These are phyloP conservation scores for Nothophoma quercina DNA, from an alignment of 2,329 filamentous ascomycete species.

Conservation along the genomic window DNA sequence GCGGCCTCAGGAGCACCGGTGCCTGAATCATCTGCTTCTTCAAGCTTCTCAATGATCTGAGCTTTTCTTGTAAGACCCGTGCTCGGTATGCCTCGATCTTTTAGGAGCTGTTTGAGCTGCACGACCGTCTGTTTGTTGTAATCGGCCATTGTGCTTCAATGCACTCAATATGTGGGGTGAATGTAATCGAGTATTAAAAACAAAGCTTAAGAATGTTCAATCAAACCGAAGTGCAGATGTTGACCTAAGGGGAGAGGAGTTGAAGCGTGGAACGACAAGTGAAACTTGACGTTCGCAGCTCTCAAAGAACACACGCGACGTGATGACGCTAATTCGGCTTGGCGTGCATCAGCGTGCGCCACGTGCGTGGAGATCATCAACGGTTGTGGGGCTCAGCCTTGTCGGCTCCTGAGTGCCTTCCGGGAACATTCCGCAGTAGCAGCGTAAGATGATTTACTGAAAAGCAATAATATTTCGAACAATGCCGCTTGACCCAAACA, in stretches of 20 bases:
- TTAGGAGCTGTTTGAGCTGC: slow-evolving; percentile 55
- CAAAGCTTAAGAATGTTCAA: neutral
- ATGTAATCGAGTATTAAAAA: neutral
- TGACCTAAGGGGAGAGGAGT: neutral
- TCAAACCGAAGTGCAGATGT: neutral
- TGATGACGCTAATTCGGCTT: slow-evolving; percentile 14
- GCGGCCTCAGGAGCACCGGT: slow-evolving; percentile 21
- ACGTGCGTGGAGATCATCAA: slow-evolving; percentile 11
- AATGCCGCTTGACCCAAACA: slow-evolving; percentile 22
- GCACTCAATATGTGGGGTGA: too few relatives aligned
- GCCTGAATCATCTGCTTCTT: slow-evolving; percentile 35
- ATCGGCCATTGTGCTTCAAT: slow-evolving; percentile 43
- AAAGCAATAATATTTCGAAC: slow-evolving; percentile 15
- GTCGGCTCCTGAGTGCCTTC: neutral
- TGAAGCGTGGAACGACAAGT: neutral
- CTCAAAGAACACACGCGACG: slow-evolving; percentile 9
- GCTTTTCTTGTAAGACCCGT: slow-evolving; percentile 58
- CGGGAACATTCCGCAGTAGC: neutral
- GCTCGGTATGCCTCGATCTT: slow-evolving; percentile 55
- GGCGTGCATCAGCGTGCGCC: slow-evolving; percentile 16
- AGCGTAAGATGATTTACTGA: neutral
- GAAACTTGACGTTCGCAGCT: slow-evolving; percentile 13
- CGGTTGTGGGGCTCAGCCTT: slow-evolving; percentile 18
- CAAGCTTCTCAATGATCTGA: slow-evolving; percentile 57
- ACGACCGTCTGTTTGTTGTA: slow-evolving; percentile 58